Base-by-base conservation (phyloP, 805 yeast species). In the Lipomyces starkeyi region DNA sequence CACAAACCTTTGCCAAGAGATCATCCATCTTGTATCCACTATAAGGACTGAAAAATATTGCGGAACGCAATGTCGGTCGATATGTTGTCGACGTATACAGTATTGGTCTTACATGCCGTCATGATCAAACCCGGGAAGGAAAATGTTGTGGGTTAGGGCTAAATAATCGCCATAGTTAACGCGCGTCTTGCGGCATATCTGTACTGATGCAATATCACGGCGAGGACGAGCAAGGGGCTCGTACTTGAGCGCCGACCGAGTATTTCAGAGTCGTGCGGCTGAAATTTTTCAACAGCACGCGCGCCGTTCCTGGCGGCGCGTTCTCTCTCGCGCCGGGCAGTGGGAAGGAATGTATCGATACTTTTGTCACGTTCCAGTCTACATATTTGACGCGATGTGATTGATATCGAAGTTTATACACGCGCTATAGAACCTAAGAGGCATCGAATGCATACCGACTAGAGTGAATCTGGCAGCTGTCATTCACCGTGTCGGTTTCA, bases 1-100 rank as follows among this genome's bases (percentile, higher is more conserved):
- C 14, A 37, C 62, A 9, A 8, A 61, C 63, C 56, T 40, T 62
- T 27, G 64, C 64, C 14, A 62, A 53, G n/a, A 62, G 58, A 32
- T 62, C 60, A 27, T 62, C 64, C 64, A 62, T 62, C n/a, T 17
- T 11, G 40, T n/a, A 22, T 53, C 22, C 49, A 43, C 49, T 43
- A 43, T 43, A 17, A 4, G 13, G 6, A 17, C 22, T 17, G 25
- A 43, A 3, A 17, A 13, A 5, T 5, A 17, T 17, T 1, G 49
- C 17, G 43, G n/a, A 37, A 37, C n/a, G 43, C 43, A 37, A 9
- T 37, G 43, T 37, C 13, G 43, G 17, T 14, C 43, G 43, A 9
- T 37, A 37, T 37, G 43, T 37, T 37, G 43, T 14, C 17, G 43
- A 37, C 17, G 14, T 17, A 37, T 37, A 35, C 17, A 37, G 17